These are phyloP conservation scores for Solanum pennellii DNA, from an alignment of 257 asterid genomes.

Conservation along the genomic window DNA sequence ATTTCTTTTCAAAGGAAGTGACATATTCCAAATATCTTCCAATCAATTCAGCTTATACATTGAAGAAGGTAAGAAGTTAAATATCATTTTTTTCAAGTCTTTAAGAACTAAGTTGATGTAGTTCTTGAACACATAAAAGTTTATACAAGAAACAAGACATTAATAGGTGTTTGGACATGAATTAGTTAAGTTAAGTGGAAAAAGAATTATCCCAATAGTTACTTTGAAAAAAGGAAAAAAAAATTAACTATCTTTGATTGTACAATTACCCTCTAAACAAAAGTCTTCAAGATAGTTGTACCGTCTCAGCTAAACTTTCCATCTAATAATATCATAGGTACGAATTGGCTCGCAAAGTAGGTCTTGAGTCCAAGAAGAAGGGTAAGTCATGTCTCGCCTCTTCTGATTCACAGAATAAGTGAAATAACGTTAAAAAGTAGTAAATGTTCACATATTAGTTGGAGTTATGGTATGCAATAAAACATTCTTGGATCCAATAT, in stretches of 20 bases:
- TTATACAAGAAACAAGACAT: neutral
- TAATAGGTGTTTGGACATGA: neutral
- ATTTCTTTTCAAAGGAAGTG: neutral
- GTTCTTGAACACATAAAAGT: neutral
- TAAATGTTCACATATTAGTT: neutral
- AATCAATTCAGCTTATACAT: neutral
- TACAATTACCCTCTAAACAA: too few relatives aligned
- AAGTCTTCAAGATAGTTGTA: neutral
- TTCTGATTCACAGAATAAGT: neutral
- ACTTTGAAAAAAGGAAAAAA: neutral
- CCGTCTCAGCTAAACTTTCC: neutral
- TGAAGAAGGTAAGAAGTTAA: neutral
- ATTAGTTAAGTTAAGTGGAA: too few relatives aligned
- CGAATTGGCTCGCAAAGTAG: neutral
- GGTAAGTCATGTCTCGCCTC: neutral
- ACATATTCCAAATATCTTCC: neutral
- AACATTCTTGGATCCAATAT: neutral
- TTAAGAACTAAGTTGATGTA: neutral
- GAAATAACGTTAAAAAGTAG: neutral
- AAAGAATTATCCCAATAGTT: accelerated
- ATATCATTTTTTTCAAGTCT: neutral
- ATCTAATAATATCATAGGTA: neutral
- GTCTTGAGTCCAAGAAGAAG: neutral
- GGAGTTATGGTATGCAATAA: neutral
- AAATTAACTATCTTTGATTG: neutral